Evolutionary conservation across 176 grass and related monocot species (phyloP), one percentile per base, ranked within the genome.

Genomic region (Rhynchospora tenuis): DNA sequence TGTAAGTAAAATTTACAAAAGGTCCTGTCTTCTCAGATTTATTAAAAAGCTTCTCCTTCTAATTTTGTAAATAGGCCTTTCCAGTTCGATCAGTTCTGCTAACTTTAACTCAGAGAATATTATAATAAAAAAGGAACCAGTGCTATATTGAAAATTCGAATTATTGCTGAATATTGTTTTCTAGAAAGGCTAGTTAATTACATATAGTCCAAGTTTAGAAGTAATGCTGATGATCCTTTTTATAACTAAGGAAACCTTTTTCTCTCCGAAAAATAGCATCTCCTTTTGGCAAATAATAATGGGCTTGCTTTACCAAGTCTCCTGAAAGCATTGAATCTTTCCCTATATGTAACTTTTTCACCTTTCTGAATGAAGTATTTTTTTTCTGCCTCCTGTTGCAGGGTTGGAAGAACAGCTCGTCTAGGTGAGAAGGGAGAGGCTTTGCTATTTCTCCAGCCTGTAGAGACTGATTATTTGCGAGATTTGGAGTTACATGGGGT

Each of bases 341-440:
- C 80, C 62, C 6, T 33, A 0, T 1, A 42, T 56, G 59, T 71
- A 11, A 42, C 61, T 48, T 5, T 24, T 45, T 55, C 78, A 52
- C 11, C 80, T 79, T 31, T 20, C 6, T 10, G 50, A 71, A 60
- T 90, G 73, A 33, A 80, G 4, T 70, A 44, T 23, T 59, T 2
- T 51, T 50, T n/a, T 52, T 24, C 15, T 79, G 68, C 66, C 67
- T 77, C 22, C 24, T 43, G 52, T 81, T 54, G 3, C 57, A 95
- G 96, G 93, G 96, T 98, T 75, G 96, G 96, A 84, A 93, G 96
- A 90, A 98, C 96, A 14, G 96, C 93, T 84, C 83, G 96, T 57
- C 89, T 98, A 51, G 93, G 93, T 20, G 96, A 95, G 84, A 90
- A 93, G 76, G 96, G 93, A 15, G 93, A 98, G 83, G 96, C 93